These are phyloP conservation scores for Talaromyces islandicus DNA, from an alignment of 2,329 filamentous ascomycete genomes.

Conservation along the genomic window DNA sequence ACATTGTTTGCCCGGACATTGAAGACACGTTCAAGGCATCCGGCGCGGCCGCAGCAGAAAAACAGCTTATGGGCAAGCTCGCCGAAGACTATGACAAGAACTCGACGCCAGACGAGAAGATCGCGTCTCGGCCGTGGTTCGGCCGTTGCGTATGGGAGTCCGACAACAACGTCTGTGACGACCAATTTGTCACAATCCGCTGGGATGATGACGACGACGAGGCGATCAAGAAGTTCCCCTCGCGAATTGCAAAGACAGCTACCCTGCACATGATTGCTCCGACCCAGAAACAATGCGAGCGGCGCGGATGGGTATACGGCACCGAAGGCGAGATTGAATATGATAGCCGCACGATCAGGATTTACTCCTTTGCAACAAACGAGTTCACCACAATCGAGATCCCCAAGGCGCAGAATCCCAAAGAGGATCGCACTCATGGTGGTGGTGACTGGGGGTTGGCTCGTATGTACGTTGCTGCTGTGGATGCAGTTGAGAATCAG, in stretches of 20 bases:
- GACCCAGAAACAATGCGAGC: conserved; percentile 78
- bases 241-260: conserved; percentile 70
- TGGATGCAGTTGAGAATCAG: conserved; percentile 69
- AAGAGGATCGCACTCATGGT: conserved; percentile 57
- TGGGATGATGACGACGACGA: conserved; percentile 66
- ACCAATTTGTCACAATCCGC: conserved; percentile 79
- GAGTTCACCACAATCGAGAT: conserved; percentile 48
- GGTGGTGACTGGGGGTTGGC: conserved; percentile 77
- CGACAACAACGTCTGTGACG: conserved; percentile 90
- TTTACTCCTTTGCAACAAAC: conserved; percentile 65
- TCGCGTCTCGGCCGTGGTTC: conserved; percentile 61
- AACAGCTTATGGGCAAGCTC: conserved; percentile 44
- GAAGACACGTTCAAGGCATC: conserved; percentile 59
- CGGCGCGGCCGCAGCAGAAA: conserved; percentile 46
- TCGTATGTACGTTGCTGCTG: conserved; percentile 74
- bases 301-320: conserved; percentile 81
- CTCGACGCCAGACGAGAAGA: conserved; percentile 46
- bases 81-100: conserved; percentile 52
- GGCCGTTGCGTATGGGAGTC: conserved; percentile 92
- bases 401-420: conserved; percentile 52
- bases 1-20: conserved; percentile 86
- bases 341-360: conserved; percentile 69
- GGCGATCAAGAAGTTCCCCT: conserved; percentile 12
- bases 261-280: conserved; percentile 92
- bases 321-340: conserved; percentile 80